Percentiles rank a stretch among this genome's conserved stretches.
phyloP scores from a whole-genome alignment of 306 rosid species.

The Cucurbita moschata region DNA sequence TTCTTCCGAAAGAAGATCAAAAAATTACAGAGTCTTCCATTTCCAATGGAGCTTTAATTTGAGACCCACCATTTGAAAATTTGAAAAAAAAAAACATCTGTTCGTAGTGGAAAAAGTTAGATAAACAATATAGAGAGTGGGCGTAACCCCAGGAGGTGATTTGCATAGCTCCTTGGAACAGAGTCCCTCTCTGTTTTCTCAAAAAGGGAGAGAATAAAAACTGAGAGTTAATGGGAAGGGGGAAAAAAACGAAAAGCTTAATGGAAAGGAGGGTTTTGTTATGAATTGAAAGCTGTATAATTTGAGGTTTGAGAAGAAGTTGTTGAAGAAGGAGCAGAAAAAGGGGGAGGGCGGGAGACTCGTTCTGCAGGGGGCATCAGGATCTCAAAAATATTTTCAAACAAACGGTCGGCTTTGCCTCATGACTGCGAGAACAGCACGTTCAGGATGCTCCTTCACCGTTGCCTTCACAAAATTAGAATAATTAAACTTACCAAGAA shows the following conservation, averaged over 20 bases:
- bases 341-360: neutral
- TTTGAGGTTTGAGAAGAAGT: neutral
- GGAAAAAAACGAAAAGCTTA: neutral
- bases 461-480: no score
- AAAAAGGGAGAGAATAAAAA: no score
- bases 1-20: neutral
- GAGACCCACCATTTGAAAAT: neutral
- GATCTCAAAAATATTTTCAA: constrained; percentile 1
- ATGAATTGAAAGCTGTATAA: neutral
- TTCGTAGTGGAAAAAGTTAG: neutral
- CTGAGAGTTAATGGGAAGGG: no score
- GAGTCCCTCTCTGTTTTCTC: neutral
- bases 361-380: neutral
- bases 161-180: neutral
- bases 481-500: no score
- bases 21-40: neutral
- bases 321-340: neutral
- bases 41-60: neutral
- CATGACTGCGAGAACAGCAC: constrained; percentile 1
- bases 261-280: neutral
- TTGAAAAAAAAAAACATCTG: neutral
- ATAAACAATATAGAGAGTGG: neutral
- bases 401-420: neutral
- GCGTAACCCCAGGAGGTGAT: constrained; percentile 1
- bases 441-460: constrained; percentile 1